Percentiles rank a stretch among this genome's conserved stretches.
Evolutionary conservation across 2,329 filamentous ascomycete species (phyloP).

Genomic region (Coniochaeta prunicola): DNA sequence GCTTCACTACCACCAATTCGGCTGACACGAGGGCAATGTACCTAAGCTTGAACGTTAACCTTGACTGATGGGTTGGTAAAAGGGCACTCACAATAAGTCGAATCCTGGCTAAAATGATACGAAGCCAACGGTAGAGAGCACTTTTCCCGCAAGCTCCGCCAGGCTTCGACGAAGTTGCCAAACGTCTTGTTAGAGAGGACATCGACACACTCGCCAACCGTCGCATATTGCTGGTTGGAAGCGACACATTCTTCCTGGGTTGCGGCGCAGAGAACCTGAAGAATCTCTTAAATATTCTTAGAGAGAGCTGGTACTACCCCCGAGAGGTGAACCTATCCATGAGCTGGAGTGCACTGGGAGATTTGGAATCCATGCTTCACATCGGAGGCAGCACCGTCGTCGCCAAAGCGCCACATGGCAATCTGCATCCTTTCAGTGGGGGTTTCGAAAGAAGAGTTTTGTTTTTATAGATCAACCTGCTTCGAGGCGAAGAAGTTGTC

Average conservation of each 20-base stretch:
- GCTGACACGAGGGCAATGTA: slow-evolving; percentile 21
- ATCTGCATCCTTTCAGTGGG: slow-evolving; percentile 13
- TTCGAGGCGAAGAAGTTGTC: slow-evolving; percentile 25
- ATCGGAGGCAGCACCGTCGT: slow-evolving; percentile 29
- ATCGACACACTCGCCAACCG: slow-evolving; percentile 22
- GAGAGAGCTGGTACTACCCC: slow-evolving; percentile 18
- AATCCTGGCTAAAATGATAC: slow-evolving; percentile 26
- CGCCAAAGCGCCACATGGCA: slow-evolving; percentile 39
- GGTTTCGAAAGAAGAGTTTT: background rate
- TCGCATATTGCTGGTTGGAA: slow-evolving; percentile 26
- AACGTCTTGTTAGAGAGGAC: slow-evolving; percentile 24
- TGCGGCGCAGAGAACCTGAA: slow-evolving; percentile 19
- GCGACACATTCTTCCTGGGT: slow-evolving; percentile 28
- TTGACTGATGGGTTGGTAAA: background rate
- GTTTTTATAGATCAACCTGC: slow-evolving; percentile 12
- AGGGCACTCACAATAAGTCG: slow-evolving; percentile 18
- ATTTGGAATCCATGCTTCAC: slow-evolving; percentile 36
- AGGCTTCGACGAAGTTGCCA: slow-evolving; percentile 32
- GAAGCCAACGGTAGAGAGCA: slow-evolving; percentile 32
- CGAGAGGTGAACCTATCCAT: slow-evolving; percentile 6
- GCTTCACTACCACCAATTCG: slow-evolving; percentile 15
- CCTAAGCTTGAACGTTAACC: slow-evolving; percentile 8
- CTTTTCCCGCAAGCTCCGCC: slow-evolving; percentile 36
- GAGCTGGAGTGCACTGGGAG: slow-evolving; percentile 26
- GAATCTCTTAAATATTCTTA: slow-evolving; percentile 7